Conservation (phyloP, 352 stramenopile species). For the Pythium dissimile region DNA sequence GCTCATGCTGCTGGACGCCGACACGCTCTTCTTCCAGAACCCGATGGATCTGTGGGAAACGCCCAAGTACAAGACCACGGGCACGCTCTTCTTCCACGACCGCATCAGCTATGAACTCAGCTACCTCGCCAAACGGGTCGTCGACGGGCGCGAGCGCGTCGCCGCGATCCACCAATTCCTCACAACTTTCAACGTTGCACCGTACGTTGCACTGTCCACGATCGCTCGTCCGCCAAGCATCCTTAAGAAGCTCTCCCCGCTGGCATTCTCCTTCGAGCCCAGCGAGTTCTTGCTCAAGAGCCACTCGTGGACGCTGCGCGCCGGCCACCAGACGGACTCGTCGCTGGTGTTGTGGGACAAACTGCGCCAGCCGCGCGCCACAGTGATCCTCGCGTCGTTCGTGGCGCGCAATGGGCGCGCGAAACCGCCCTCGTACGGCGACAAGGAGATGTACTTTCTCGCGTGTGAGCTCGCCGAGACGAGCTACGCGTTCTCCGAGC, state of each 20-base stretch:
- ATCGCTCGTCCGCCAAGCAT: slow-evolving; percentile 3
- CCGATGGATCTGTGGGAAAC: slow-evolving; percentile 49
- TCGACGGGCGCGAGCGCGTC: slow-evolving; percentile 13
- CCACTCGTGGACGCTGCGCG: slow-evolving; percentile 63
- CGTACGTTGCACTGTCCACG: neutral
- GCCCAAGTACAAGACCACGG: slow-evolving; percentile 41
- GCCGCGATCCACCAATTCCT: slow-evolving; percentile 9
- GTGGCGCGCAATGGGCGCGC: slow-evolving; percentile 23
- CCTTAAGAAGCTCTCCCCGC: slow-evolving; percentile 5
- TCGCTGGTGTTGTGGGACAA: slow-evolving; percentile 76
- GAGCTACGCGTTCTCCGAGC: slow-evolving; percentile 61
- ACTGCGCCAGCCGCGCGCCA: slow-evolving; percentile 49
- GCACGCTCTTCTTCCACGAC: slow-evolving; percentile 69
- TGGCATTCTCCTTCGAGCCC: slow-evolving; percentile 23
- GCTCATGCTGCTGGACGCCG: slow-evolving; percentile 74
- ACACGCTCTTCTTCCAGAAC: slow-evolving; percentile 60
- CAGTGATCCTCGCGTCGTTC: slow-evolving; percentile 55
- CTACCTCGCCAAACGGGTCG: slow-evolving; percentile 38
- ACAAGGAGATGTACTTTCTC: slow-evolving; percentile 78
- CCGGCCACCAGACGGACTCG: slow-evolving; percentile 70
- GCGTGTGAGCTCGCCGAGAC: slow-evolving; percentile 61
- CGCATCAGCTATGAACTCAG: slow-evolving; percentile 37
- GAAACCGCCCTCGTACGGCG: slow-evolving; percentile 46
- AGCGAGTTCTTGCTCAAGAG: slow-evolving; percentile 56
- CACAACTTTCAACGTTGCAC: slow-evolving; percentile 4